Evolutionary conservation across 495 filamentous ascomycete genomes (phyloP), one percentile per base, ranked within the genome.

Genomic region (Podospora appendiculata): DNA sequence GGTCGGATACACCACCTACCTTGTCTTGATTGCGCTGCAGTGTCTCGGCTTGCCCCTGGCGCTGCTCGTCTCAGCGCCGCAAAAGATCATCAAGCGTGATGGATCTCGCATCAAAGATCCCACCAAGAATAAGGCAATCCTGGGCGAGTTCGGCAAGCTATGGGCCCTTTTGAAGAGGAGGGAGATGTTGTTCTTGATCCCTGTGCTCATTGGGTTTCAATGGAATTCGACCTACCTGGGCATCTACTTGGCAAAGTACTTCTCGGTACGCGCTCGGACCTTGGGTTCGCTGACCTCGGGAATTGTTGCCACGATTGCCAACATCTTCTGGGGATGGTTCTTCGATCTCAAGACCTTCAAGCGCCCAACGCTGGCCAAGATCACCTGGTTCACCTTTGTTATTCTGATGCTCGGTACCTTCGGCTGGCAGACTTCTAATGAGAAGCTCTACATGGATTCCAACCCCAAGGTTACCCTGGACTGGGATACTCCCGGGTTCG

Each of bases 201-300:
- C 79, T 9, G 66, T 82, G 38, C 70, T 79, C 33, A 62, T 80
- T n/a, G 75, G 77, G 0, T 75, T 73, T 45, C 74, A 76, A 43
- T 82, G 78, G 70, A 79, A 79, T 47, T 52, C 60, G 6, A 78
- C 79, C 4, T 82, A 83, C 42, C 64, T 76, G 34, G 72, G 75
- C n/a, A 82, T 80, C 54, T 82, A 81, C 61, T 67, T 81, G 55
- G 76, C 78, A 14, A 76, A 77, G 47, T 82, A 83, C 57, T 82
- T 83, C 60, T 76, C 75, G 1, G 79, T 83, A 8, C 72, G 78
- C 1, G 66, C 76, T 1, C 68, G 80, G 7, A 74, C 79, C 0
- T 64, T 83, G 1, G 76, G 74, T 7, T 66, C 69, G 1, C 68
- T 78, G 19, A 68, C 72, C n/a, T 66, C 71, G 0, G 75, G 74